phyloP scores from a whole-genome alignment of 768 basidiomycete species.

The Sporobolomyces pararoseus region DNA sequence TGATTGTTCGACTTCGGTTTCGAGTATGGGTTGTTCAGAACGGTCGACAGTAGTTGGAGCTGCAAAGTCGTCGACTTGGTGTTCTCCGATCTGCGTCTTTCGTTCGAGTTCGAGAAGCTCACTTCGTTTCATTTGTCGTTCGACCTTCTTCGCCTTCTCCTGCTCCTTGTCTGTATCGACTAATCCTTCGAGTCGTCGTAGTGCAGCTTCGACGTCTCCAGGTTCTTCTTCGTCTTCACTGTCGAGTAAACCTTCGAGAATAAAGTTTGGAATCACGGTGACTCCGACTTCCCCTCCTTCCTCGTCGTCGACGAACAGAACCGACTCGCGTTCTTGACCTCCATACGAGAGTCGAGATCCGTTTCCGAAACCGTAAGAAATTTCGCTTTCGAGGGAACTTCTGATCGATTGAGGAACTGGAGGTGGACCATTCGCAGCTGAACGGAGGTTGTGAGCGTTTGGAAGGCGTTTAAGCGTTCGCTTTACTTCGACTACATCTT shows the following conservation, averaged over 20 bases:
- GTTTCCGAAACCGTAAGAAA: slow-evolving; percentile 26
- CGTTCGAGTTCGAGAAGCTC: slow-evolving; percentile 10
- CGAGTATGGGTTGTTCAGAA: too few species aligned
- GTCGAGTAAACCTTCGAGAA: slow-evolving; percentile 44
- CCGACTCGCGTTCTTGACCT: slow-evolving; percentile 24
- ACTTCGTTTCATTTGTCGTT: slow-evolving; percentile 42
- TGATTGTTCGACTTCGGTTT: too few species aligned
- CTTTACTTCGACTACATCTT: slow-evolving; percentile 35
- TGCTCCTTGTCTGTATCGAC: slow-evolving; percentile 66
- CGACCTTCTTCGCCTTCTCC: slow-evolving; percentile 42
- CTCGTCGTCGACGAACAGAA: slow-evolving; percentile 35
- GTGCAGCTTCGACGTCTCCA: slow-evolving; percentile 77
- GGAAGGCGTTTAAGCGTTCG: slow-evolving; percentile 43
- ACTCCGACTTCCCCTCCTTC: slow-evolving; percentile 20
- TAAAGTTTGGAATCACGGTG: slow-evolving; percentile 58
- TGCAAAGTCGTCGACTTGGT: neutral
- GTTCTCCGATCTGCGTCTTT: neutral
- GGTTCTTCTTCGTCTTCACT: slow-evolving; percentile 63
- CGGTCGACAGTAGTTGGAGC: too few species aligned
- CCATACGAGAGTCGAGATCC: slow-evolving; percentile 1
- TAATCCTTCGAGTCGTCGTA: slow-evolving; percentile 76
- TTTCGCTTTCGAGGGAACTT: slow-evolving; percentile 15
- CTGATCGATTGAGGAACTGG: neutral
- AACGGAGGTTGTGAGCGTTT: slow-evolving; percentile 36
- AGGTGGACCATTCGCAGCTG: slow-evolving; percentile 1